Percentiles rank a stretch among this genome's conserved stretches.
phyloP scores from a whole-genome alignment of 1,284 basidiomycete species.

The Sphagnurus paluster region DNA sequence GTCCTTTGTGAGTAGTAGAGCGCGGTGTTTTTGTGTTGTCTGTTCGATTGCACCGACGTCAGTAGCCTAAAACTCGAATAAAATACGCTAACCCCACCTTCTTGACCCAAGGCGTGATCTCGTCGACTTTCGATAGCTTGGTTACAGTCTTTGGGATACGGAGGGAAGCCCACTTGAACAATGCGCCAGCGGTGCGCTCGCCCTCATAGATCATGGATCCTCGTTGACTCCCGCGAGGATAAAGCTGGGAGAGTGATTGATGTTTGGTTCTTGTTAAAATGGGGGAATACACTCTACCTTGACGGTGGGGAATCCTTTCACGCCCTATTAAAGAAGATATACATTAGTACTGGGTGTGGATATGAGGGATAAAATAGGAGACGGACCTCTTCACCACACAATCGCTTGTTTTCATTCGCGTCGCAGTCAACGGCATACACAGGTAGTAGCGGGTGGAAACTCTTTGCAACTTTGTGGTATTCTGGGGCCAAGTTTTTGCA shows the following conservation, averaged over 20 bases:
- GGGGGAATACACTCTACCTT: conserved; percentile 47
- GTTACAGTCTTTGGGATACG: conserved; percentile 70
- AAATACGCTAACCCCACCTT: conserved; percentile 41
- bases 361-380: neutral
- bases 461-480: conserved; percentile 79
- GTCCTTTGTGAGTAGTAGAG: conserved; percentile 74
- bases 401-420: conserved; percentile 73
- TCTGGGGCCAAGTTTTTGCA: conserved; percentile 89
- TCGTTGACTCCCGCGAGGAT: conserved; percentile 69
- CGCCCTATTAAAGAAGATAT: conserved; percentile 42
- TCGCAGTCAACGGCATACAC: conserved; percentile 94
- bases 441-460: conserved; percentile 81
- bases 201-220: conserved; percentile 70
- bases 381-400: conserved; percentile 78
- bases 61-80: neutral
- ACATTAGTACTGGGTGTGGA: too few relatives aligned
- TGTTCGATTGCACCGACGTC: too few relatives aligned
- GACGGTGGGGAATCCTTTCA: conserved; percentile 92
- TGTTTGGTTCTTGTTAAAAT: neutral
- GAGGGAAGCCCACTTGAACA: conserved; percentile 78
- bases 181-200: conserved; percentile 71
- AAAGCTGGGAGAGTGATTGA: conserved; percentile 47
- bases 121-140: conserved; percentile 61
- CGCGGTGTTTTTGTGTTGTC: conserved; percentile 53
- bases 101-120: conserved; percentile 62